Evolutionary conservation across 2,329 filamentous ascomycete genomes (phyloP), one percentile per base, ranked within the genome.

Genomic region (Alternaria gaisen): DNA sequence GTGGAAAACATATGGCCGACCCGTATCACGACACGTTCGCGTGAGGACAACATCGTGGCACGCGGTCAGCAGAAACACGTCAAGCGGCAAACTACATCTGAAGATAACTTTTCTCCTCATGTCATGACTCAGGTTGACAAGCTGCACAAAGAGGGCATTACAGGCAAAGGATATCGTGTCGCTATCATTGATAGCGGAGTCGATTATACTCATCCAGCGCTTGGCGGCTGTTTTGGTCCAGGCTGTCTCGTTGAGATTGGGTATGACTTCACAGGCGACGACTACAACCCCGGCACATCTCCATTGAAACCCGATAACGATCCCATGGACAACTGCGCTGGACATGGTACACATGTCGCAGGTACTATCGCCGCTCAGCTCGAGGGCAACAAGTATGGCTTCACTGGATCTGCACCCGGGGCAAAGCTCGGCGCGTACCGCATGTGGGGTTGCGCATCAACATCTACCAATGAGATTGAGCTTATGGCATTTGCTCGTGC

Each of bases 311-410:
- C 32, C 12, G 32, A 36, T 5, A 6, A 28, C 16, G 28, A 36
- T 16, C 46, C 46, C 14, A 52, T 41, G 34, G 48, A 52, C 24
- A 40, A 30, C 14, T 18, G 12, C 11, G 52, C 40, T 26, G 87
- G 87, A 3, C 87, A 90, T 73, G 87, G 88, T 30, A 87, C 85
- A 0, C 70, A 72, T 24, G 65, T 71, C 40, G 82, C 87, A 2
- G 88, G 88, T 32, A 89, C 87, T 61, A 83, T 90, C 44, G 88
- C 86, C 2, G 87, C 87, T 1, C 84, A 88, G 71, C 72, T 46
- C 81, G 79, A 87, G 69, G 73, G 61, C 36, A 56, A 59, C 28
- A 10, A 41, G 42, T 51, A 60, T 28, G 63, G 64, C 38, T 70
- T 71, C 28, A 67, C 57, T 1, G 64, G 71, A 22, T 63, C 67